Evolutionary conservation across 1,284 basidiomycete species (phyloP).

Genomic region (Sanghuangporus baumii): DNA sequence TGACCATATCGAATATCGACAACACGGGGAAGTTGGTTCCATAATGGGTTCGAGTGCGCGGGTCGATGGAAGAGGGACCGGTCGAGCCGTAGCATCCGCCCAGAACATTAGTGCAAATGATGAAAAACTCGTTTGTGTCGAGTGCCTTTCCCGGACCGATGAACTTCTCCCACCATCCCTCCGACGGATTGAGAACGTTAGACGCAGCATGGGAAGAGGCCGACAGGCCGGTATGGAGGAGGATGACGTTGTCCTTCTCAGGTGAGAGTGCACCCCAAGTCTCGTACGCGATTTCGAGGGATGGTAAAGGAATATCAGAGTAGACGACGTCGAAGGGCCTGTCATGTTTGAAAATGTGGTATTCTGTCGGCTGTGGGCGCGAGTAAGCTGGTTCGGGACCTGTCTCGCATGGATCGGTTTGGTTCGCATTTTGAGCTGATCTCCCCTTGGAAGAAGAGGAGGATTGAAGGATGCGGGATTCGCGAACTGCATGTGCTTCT

Average conservation of each 20-base stretch:
- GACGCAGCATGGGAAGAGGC: conserved; percentile 95
- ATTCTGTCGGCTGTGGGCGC: conserved; percentile 64
- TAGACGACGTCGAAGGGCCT: conserved; percentile 72
- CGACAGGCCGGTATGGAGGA: conserved; percentile 95
- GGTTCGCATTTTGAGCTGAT: background rate
- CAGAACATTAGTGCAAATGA: conserved; percentile 96
- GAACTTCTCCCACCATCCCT: conserved; percentile 99
- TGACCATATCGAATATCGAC: conserved; percentile 95
- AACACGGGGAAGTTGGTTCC: conserved; percentile 91
- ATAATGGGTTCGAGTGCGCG: conserved; percentile 65
- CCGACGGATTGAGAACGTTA: conserved; percentile 68
- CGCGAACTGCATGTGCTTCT: conserved; percentile 63
- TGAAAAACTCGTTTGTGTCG: conserved; percentile 90
- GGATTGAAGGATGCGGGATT: conserved; percentile 40
- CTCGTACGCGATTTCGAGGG: conserved; percentile 92
- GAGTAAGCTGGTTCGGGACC: conserved; percentile 78
- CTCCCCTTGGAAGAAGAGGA: conserved; percentile 17
- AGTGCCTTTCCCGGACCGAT: conserved; percentile 93
- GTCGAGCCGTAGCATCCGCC: conserved; percentile 98
- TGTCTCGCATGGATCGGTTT: conserved; percentile 28
- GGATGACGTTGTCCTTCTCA: conserved; percentile 80
- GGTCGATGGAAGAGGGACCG: conserved; percentile 81
- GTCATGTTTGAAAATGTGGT: conserved; percentile 59
- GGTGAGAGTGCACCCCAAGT: conserved; percentile 92
- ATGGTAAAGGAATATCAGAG: conserved; percentile 54